These are phyloP conservation scores for Leccinellum luteum DNA, from an alignment of 768 basidiomycete species.

Conservation along the genomic window DNA sequence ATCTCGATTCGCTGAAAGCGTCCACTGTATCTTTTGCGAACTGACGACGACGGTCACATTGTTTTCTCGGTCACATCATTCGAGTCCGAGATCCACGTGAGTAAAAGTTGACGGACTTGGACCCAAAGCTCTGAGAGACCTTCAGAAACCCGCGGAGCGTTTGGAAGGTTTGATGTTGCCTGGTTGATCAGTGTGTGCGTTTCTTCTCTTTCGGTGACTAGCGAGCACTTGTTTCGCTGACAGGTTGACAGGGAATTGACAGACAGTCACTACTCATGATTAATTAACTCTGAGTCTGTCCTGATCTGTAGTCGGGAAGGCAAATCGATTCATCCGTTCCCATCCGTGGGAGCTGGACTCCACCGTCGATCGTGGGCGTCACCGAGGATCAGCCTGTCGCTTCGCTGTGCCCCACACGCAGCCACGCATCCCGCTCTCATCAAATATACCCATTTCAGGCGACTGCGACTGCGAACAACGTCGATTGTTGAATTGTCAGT, in stretches of 20 bases:
- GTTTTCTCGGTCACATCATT: background rate
- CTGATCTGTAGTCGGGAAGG: background rate
- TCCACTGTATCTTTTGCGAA: background rate
- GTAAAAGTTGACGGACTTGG: background rate
- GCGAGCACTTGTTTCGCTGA: background rate
- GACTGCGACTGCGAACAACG: background rate
- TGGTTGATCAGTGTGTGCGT: background rate
- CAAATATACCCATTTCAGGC: background rate
- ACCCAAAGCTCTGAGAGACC: background rate
- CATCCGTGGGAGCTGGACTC: too few species aligned
- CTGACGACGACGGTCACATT: background rate
- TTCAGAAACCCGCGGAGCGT: background rate
- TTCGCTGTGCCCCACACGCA: constrained; percentile 5
- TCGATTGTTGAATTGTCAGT: background rate
- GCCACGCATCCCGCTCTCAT: background rate
- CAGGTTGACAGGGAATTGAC: background rate
- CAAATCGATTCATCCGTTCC: background rate
- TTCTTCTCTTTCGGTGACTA: background rate
- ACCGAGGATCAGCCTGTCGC: background rate
- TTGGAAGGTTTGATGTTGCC: background rate
- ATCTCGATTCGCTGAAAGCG: background rate
- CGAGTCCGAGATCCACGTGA: background rate
- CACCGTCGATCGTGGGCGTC: constrained; percentile 6
- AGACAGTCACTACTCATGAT: background rate
- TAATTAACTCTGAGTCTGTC: background rate